Evolutionary conservation across 345 rosid genomes (phyloP).

Genomic region (Eutrema japonicum): DNA sequence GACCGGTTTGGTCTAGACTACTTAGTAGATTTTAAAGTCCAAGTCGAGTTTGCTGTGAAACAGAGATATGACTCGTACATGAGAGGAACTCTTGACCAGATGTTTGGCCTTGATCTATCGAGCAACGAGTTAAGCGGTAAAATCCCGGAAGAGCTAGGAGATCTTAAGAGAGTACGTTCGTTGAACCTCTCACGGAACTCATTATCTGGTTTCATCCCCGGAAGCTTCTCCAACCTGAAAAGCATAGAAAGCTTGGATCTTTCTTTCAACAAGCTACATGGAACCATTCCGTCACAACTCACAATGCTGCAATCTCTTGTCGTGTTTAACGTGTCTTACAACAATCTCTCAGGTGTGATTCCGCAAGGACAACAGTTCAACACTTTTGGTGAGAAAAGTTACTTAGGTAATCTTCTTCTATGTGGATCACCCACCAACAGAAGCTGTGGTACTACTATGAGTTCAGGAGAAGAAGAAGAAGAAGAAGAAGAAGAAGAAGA

Average conservation of each 20-base stretch:
- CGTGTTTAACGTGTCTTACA: constrained; percentile 37
- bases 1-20: constrained; percentile 24
- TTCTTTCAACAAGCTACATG: constrained; percentile 36
- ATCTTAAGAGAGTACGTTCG: constrained; percentile 29
- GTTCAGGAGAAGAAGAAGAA: constrained; percentile 1
- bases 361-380: constrained; percentile 32
- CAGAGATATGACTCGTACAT: constrained; percentile 37
- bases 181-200: constrained; percentile 35
- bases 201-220: constrained; percentile 20
- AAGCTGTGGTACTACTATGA: constrained; percentile 22
- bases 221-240: constrained; percentile 32
- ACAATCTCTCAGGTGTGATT: constrained; percentile 29
- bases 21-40: constrained; percentile 17
- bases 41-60: constrained; percentile 33
- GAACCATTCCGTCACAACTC: constrained; percentile 29
- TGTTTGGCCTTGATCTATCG: constrained; percentile 40
- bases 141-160: constrained; percentile 33
- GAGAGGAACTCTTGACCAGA: constrained; percentile 28
- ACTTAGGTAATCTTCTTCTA: constrained; percentile 27
- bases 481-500: background rate
- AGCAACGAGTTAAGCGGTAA: constrained; percentile 38
- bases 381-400: constrained; percentile 33
- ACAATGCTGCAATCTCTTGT: constrained; percentile 26
- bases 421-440: constrained; percentile 30
- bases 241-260: constrained; percentile 33